Evolutionary conservation across 306 rosid species (phyloP), one percentile per base, ranked within the genome.

Genomic region (Morella rubra): DNA sequence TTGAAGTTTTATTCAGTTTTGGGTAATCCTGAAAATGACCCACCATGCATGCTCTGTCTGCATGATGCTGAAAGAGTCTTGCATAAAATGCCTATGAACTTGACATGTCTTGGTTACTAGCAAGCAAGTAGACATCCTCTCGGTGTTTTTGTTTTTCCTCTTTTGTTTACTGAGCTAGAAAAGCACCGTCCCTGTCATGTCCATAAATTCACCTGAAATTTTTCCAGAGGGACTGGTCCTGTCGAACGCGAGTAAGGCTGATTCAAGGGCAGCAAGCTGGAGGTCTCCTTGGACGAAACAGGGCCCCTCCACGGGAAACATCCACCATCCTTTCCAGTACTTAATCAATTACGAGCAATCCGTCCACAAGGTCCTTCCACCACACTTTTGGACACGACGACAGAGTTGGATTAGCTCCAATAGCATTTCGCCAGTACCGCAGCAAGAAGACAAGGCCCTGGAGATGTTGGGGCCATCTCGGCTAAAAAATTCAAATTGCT

Each of bases 281-380:
- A 80, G 85, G 93, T 80, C 81, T 89, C 96, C 96, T 77, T 75
- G 72, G 51, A 86, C 51, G 93, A 87, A 82, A 91, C 96, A 91
- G 87, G 90, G 75, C 64, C 79, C 76, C 56, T 64, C 54, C 55
- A 71, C 37, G 78, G 90, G 96, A 82, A 81, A 86, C 93, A 88
- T 64, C 32, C 69, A 22, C 27, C 73, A 72, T 71, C 73, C 82
- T 79, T 76, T 77, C 76, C 49, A 41, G 73, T 68, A 14, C 64
- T 54, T 3, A 59, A 47, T 77, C 84, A 74, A 18, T 66, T 69
- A 50, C 73, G 61, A 7, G 11, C 20, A 50, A 15, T 27, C 9
- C 78, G 71, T 18, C 66, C 74, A 77, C 75, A 83, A 77, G 67
- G 50, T 56, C 60, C 64, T 51, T 71, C 16, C 84, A 24, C 44